Percentiles rank a stretch among this genome's conserved stretches.
Conservation (phyloP, 805 yeast genomes). For the Schwanniomyces sp. region DNA sequence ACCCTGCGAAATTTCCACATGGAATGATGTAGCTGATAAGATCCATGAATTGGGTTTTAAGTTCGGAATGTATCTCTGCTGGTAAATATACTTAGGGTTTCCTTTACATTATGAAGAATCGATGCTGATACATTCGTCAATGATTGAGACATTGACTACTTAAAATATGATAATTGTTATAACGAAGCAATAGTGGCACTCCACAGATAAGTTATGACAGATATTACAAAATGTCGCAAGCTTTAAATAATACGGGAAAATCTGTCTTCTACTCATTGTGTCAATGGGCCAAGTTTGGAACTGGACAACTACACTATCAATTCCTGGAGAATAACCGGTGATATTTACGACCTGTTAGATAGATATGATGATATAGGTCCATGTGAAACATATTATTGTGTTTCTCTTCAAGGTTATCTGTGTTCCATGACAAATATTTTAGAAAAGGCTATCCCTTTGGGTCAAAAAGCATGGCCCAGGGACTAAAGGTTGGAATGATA, state of each 20-base stretch:
- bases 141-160: slow-evolving; percentile 25
- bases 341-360: slow-evolving; percentile 14
- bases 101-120: slow-evolving; percentile 22
- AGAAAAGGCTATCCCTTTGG: slow-evolving; percentile 25
- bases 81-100: slow-evolving; percentile 30
- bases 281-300: slow-evolving; percentile 28
- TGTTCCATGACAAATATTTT: slow-evolving; percentile 21
- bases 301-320: slow-evolving; percentile 27
- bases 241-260: slow-evolving; percentile 24
- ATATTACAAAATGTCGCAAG: slow-evolving; percentile 25
- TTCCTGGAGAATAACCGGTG: slow-evolving; percentile 30
- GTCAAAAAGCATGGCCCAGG: slow-evolving; percentile 17
- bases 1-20: slow-evolving; percentile 20
- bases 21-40: slow-evolving; percentile 22
- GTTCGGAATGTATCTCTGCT: slow-evolving; percentile 32
- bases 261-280: slow-evolving; percentile 26
- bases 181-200: slow-evolving; percentile 22
- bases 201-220: slow-evolving; percentile 20
- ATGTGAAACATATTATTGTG: slow-evolving; percentile 22
- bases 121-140: slow-evolving; percentile 24
- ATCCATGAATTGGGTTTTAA: slow-evolving; percentile 21
- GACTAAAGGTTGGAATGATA: slow-evolving; percentile 23
- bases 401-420: slow-evolving; percentile 17
- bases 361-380: slow-evolving; percentile 23
- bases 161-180: slow-evolving; percentile 30